Evolutionary conservation across 495 filamentous ascomycete species (phyloP).

Genomic region (Bacidia gigantensis): DNA sequence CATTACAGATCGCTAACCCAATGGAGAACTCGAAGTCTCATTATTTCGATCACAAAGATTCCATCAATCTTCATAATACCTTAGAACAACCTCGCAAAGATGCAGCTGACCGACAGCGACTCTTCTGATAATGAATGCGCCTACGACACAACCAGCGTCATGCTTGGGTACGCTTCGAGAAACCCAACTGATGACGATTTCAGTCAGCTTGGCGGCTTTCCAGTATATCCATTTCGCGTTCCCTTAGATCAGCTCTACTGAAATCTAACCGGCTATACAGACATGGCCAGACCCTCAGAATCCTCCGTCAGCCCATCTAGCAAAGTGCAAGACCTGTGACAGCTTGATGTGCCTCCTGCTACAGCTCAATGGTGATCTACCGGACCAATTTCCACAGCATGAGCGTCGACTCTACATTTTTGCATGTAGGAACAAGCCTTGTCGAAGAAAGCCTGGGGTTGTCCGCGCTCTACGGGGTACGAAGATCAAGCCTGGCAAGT

Average conservation of each 20-base stretch:
- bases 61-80: background rate
- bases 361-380: constrained; percentile 83
- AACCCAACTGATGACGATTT: constrained; percentile 73
- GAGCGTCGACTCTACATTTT: constrained; percentile 80
- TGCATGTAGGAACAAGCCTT: constrained; percentile 62
- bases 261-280: constrained; percentile 30
- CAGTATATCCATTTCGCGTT: constrained; percentile 42
- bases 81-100: constrained; percentile 20
- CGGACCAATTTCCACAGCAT: constrained; percentile 69
- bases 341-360: constrained; percentile 70
- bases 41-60: too few relatives aligned
- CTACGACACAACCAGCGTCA: constrained; percentile 74
- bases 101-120: constrained; percentile 80
- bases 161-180: constrained; percentile 79
- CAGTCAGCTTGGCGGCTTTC: constrained; percentile 75
- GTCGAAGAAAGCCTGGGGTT: constrained; percentile 69
- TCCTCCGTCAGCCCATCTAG: constrained; percentile 64
- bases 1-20: too few relatives aligned
- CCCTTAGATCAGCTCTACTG: background rate
- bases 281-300: constrained; percentile 61
- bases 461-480: constrained; percentile 57
- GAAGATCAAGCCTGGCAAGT: constrained; percentile 28
- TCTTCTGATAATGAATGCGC: constrained; percentile 42
- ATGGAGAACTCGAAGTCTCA: too few relatives aligned
- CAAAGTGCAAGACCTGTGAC: constrained; percentile 82